A percentile compares a stretch with the other conserved stretches of the same genome.
phyloP scores from a whole-genome alignment of 306 rosid species.

The Lathyrus oleraceus region DNA sequence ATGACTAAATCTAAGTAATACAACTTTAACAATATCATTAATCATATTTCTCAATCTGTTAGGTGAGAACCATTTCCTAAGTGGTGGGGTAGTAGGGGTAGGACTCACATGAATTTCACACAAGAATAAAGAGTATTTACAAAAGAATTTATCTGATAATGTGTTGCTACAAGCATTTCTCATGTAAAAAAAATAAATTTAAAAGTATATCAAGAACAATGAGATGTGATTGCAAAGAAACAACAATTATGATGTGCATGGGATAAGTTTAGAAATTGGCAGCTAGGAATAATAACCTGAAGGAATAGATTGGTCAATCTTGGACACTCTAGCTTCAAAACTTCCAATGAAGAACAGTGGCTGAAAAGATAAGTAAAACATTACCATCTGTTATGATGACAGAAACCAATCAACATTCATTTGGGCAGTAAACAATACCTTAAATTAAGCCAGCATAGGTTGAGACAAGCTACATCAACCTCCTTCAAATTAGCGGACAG shows the following conservation, averaged over 20 bases:
- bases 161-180: background rate
- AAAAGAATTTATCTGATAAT: background rate
- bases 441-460: conserved; percentile 84
- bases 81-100: no score
- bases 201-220: background rate
- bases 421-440: conserved; percentile 51
- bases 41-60: background rate
- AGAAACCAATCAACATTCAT: conserved; percentile 19
- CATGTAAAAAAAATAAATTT: background rate
- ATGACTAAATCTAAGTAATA: conserved; percentile 1
- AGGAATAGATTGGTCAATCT: conserved; percentile 86
- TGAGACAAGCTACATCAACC: conserved; percentile 85
- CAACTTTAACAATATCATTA: background rate
- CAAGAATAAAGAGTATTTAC: background rate
- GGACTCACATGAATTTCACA: background rate
- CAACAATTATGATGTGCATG: background rate
- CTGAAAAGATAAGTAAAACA: conserved; percentile 45
- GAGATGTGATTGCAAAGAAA: conserved; percentile 4
- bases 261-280: conserved; percentile 10
- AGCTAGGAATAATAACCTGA: conserved; percentile 56
- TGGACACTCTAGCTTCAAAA: conserved; percentile 84
- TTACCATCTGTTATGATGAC: conserved; percentile 27
- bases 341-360: conserved; percentile 83
- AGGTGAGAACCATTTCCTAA: background rate
- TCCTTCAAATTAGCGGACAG: conserved; percentile 81